Conservation (phyloP, 148 eudicot genomes). For the Euryodendron excelsum region DNA sequence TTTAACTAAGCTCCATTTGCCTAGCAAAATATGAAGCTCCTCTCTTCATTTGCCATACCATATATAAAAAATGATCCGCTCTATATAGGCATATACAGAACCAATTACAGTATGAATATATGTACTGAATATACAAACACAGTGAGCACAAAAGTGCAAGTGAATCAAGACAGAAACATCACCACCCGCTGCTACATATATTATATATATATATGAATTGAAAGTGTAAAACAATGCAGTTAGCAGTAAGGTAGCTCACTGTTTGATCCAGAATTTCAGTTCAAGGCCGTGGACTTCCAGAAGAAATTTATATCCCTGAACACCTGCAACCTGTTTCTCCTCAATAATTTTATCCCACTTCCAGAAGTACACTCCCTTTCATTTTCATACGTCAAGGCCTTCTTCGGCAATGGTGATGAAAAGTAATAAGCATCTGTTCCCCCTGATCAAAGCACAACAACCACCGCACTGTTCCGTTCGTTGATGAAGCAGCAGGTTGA, state of each 20-base stretch:
- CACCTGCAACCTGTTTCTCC: slow-evolving; percentile 42
- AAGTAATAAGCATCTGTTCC: background rate
- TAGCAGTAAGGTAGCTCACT: no score
- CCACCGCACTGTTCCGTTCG: slow-evolving; percentile 19
- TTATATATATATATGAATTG: no score
- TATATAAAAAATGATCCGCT: no score
- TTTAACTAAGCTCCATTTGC: no score
- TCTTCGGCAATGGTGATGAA: slow-evolving; percentile 10
- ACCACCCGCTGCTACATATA: background rate
- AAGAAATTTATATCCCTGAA: slow-evolving; percentile 39
- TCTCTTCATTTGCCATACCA: no score
- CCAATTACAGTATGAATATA: no score
- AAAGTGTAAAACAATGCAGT: no score
- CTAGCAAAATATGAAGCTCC: no score
- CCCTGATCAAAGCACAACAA: slow-evolving; percentile 35
- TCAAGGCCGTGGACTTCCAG: slow-evolving; percentile 26
- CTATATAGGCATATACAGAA: no score
- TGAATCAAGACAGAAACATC: background rate
- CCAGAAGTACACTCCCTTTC: slow-evolving; percentile 6
- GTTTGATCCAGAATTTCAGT: background rate
- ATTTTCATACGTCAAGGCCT: slow-evolving; percentile 20
- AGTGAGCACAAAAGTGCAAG: background rate
- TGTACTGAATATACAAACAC: no score
- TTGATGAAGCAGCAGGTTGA: slow-evolving; percentile 18
- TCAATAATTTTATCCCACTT: slow-evolving; percentile 4